Base-by-base conservation (phyloP, 2,329 filamentous ascomycete species). In the Arthrobotrys megalospora region DNA sequence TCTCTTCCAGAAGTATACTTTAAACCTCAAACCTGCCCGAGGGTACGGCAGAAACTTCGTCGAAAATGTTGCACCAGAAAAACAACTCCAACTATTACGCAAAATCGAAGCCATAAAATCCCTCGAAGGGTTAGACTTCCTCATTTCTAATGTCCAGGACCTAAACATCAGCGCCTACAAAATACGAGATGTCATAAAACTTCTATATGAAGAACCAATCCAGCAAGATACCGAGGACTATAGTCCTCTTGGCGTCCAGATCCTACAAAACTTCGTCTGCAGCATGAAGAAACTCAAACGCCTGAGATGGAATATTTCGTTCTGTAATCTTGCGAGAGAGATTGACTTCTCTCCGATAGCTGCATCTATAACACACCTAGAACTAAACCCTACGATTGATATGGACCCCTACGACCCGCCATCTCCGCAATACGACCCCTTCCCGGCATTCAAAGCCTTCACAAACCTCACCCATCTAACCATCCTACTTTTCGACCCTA, bases 251-350 rank as follows among this genome's bases (percentile, higher is more conserved):
- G 21, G 41, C 6, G 38, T 68, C n/a, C 41, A 16, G 6, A 24
- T 64, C 10, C 32, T 76, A 3, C 71, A 68, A 32, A 48, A 63
- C 34, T 76, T 76, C 64, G 50, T 76, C 7, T 68, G 71, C 11
- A 64, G 63, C 7, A 48, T 76, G 63, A 63, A 67, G n/a, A 63
- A 19, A 24, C 38, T 76, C 1, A 45, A 34, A 21, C 53, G 16
- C 4, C n/a, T 76, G n/a, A 68, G 16, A 45, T 76, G 70, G 70
- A 19, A 38, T 50, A 52, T 58, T 6, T 36, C 47, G 1, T 63
- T 24, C 32, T 21, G 52, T 14, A 58, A 66, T 45, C 19, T 50
- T 1, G 45, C 50, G 4, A 68, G 14, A 14, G 28, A 55, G 2
- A 38, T 76, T 3, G 63, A 76, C 21, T 50, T 76, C 8, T 76